Evolutionary conservation across 768 basidiomycete genomes (phyloP).

Genomic region (Inosperma sp.): DNA sequence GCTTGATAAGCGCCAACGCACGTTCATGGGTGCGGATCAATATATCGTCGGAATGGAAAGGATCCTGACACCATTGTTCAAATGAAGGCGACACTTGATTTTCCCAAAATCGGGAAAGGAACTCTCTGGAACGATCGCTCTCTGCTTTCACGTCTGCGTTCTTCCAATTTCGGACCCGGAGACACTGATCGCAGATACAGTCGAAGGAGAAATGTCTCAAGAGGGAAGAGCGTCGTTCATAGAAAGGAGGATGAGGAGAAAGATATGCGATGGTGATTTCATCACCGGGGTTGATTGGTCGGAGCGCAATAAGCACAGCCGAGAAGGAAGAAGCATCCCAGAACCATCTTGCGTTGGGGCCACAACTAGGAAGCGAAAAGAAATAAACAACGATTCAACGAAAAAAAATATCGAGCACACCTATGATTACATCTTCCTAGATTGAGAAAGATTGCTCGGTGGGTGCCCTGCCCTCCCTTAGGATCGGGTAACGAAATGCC

Average conservation of each 20-base stretch:
- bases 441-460: constrained; percentile 35
- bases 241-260: constrained; percentile 20
- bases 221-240: constrained; percentile 21
- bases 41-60: constrained; percentile 20
- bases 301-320: constrained; percentile 31
- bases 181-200: constrained; percentile 31
- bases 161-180: constrained; percentile 13
- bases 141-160: background rate
- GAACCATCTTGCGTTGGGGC: constrained; percentile 36
- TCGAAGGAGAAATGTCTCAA: constrained; percentile 27
- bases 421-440: constrained; percentile 39
- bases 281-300: constrained; percentile 30
- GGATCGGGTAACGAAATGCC: constrained; percentile 29
- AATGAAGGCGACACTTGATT: constrained; percentile 24
- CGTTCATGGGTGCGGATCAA: constrained; percentile 31
- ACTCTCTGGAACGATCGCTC: constrained; percentile 29
- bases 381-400: background rate
- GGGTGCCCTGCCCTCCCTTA: constrained; percentile 20
- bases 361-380: constrained; percentile 27
- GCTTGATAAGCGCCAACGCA: constrained; percentile 28
- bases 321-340: constrained; percentile 34
- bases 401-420: constrained; percentile 19
- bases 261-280: constrained; percentile 39
- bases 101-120: constrained; percentile 27
- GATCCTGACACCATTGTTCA: constrained; percentile 33